Evolutionary conservation across 2,329 filamentous ascomycete species (phyloP), one percentile per base, ranked within the genome.

Genomic region (Xylariaceae sp.): DNA sequence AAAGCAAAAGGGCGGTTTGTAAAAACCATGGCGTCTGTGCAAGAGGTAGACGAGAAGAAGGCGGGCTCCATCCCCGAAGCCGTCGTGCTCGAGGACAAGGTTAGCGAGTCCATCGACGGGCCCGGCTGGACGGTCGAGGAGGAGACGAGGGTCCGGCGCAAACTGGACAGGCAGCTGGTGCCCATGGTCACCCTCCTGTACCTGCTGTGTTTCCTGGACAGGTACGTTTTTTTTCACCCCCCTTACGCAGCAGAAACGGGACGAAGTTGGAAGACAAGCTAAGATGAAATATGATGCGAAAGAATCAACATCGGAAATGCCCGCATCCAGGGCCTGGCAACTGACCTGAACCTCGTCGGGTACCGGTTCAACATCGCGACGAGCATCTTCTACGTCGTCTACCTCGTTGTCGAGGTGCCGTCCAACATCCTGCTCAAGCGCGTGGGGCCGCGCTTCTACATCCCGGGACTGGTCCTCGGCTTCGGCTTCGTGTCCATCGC

Each of bases 321-420:
- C 2, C 65, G 70, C 30, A 76, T 78, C 37, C 69, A 74, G 43
- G 74, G 74, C 13, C 64, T 78, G 63, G 57, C 48, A 1, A 51
- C 57, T 9, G 73, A 77, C 19, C 59, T 78, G 3, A 46, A 68
- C 4, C 64, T 78, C 9, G 47, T 55, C 14, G 67, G 69, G n/a
- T 59, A 66, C 35, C 66, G 67, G 9, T 77, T 76, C 64, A 78
- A 78, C 53, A 74, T 71, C 64, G 69, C 72, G 0, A 68, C 75
- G 1, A 75, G 73, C 36, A 68, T 75, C 42, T 76, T 78, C 62
- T 78, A 76, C 59, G 70, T 78, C 43, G 54, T 72, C 40, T 78
- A 78, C 57, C 63, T 76, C 36, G 56, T 72, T 18, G 63, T 76
- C 42, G 74, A 78, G 51, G 64, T 78, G 1, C 74, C 74, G 3